Evolutionary conservation across 1,284 basidiomycete genomes (phyloP).

Genomic region (Paramarasmius palmivorus): DNA sequence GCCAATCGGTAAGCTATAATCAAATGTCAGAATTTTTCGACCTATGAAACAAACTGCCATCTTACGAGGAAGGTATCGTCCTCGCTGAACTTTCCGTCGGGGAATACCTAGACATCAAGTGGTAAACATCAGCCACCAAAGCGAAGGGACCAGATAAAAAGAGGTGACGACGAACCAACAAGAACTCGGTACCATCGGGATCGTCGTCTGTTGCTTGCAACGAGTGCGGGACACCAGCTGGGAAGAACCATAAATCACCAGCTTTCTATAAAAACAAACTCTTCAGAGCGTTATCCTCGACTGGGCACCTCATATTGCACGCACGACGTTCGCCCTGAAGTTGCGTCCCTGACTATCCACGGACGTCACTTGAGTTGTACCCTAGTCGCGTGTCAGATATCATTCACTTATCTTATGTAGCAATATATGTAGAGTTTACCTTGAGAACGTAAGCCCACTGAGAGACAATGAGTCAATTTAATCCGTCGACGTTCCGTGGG

Average conservation of each 20-base stretch:
- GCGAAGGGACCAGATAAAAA: no score
- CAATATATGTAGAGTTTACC: slow-evolving; percentile 33
- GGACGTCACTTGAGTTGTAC: slow-evolving; percentile 59
- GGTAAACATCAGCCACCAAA: slow-evolving; percentile 11
- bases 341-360: slow-evolving; percentile 63
- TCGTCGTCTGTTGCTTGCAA: slow-evolving; percentile 62
- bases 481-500: neutral
- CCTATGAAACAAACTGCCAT: no score
- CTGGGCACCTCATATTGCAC: slow-evolving; percentile 23
- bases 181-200: slow-evolving; percentile 65
- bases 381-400: slow-evolving; percentile 37
- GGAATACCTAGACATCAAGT: no score
- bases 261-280: slow-evolving; percentile 31
- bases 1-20: slow-evolving; percentile 60
- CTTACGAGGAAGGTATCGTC: slow-evolving; percentile 71
- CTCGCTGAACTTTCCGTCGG: slow-evolving; percentile 65
- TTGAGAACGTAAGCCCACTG: slow-evolving; percentile 73
- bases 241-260: slow-evolving; percentile 67
- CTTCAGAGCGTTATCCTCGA: neutral
- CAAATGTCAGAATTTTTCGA: no score
- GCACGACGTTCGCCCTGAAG: slow-evolving; percentile 55
- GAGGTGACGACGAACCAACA: slow-evolving; percentile 65
- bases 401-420: no score
- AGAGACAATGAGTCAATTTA: slow-evolving; percentile 4
- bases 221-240: slow-evolving; percentile 64